Base-by-base conservation (phyloP, 2,329 filamentous ascomycete genomes). In the Xylaria sp. region DNA sequence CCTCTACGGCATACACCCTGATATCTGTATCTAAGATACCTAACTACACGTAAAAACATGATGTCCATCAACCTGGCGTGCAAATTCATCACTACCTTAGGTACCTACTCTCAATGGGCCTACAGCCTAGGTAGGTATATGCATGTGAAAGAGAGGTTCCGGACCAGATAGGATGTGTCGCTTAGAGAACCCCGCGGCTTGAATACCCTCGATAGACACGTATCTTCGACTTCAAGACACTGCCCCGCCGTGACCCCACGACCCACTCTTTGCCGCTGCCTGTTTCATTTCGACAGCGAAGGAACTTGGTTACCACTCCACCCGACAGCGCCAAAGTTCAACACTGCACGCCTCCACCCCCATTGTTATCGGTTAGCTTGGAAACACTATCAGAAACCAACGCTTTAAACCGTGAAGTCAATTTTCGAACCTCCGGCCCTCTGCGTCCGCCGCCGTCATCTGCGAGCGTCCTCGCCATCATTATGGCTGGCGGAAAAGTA, bases 401-500 rank as follows among this genome's bases (percentile, higher is more conserved):
- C n/a, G 18, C 57, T 32, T 15, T 41, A 53, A 53, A 30, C 20
- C 10, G 45, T 13, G 12, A 57, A 48, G 28, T 36, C 23, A 20
- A 32, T 9, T 13, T 28, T 20, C 56, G 3, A 65, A 55, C 28
- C 28, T 20, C 48, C 10, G 57, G 50, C 28, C 39, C 5, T n/a
- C 23, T 5, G 6, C 43, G 15, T 30, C 23, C 43, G 15, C 39
- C 23, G 55, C 36, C 25, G n/a, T 25, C 13, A 18, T 23, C 4
- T 12, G 34, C 20, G 2, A 39, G 7, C 5, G 4, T 15, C 10
- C 46, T 12, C 18, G 41, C 20, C 13, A 25, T 45, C 36, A n/a
- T 9, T 12, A 66, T 66, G 64, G 43, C 64, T 2, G 64, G 63
- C 13, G 63, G 64, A 1, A 66, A 66, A 34, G 39, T 60, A 6